phyloP scores from a whole-genome alignment of 495 filamentous ascomycete genomes.

The Lasiosphaeriaceae sp. region DNA sequence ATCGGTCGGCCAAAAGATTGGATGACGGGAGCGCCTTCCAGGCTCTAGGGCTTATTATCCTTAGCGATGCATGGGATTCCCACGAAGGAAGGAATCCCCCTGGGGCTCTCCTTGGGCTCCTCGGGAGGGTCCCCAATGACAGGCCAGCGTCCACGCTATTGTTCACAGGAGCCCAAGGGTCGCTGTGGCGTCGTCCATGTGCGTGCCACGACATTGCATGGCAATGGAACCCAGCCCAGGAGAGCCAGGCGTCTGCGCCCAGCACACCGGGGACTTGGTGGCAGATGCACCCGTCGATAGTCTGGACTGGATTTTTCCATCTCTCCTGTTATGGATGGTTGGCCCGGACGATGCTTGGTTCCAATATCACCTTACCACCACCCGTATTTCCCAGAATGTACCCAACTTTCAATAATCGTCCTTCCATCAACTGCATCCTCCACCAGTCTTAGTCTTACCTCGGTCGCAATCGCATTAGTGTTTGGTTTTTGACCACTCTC shows the following conservation, averaged over 20 bases:
- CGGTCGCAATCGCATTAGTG: neutral
- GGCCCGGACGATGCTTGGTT: neutral
- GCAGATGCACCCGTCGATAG: neutral
- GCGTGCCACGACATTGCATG: constrained; percentile 3
- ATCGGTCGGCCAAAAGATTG: neutral
- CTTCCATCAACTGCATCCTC: neutral
- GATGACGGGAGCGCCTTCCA: neutral
- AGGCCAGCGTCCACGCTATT: neutral
- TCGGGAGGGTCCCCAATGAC: neutral
- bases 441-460: neutral
- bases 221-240: neutral
- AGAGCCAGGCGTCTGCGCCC: neutral
- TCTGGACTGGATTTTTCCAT: neutral
- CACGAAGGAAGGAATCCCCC: neutral
- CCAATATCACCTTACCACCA: neutral
- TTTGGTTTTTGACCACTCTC: neutral
- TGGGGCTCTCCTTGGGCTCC: neutral
- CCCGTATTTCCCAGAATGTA: neutral
- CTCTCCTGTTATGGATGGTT: neutral
- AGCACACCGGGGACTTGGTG: neutral
- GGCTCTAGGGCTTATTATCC: neutral
- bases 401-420: neutral
- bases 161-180: neutral
- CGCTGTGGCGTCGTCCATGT: neutral
- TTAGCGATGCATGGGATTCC: neutral